Percentiles rank a stretch among this genome's conserved stretches.
phyloP scores from a whole-genome alignment of 305 asterid species.

The Striga hermonthica region DNA sequence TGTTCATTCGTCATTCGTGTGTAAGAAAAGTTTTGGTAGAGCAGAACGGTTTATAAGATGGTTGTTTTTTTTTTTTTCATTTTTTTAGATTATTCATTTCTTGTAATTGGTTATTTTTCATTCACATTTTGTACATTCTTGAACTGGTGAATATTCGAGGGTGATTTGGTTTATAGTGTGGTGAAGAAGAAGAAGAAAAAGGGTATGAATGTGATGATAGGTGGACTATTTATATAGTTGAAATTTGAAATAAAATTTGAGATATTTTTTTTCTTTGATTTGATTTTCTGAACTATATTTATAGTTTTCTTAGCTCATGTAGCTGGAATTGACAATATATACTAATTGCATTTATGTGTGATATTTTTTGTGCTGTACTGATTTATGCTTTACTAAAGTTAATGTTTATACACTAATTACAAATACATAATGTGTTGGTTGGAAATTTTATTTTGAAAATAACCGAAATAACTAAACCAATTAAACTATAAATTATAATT shows the following conservation, averaged over 20 bases:
- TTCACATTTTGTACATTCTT: conserved; percentile 63
- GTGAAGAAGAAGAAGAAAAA: conserved; percentile 6
- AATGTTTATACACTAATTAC: no score
- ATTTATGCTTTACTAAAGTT: no score
- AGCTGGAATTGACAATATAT: no score
- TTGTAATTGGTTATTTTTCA: conserved; percentile 36
- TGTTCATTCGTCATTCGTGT: conserved; percentile 45
- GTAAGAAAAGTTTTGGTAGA: conserved; percentile 98
- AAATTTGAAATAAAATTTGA: conserved; percentile 41
- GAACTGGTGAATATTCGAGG: conserved; percentile 40
- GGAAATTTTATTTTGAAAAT: no score
- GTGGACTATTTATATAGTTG: conserved; percentile 29
- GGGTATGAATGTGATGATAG: conserved; percentile 25
- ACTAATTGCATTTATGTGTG: no score
- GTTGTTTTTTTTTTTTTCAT: conserved; percentile 35
- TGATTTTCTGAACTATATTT: no score
- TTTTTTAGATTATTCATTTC: conserved; percentile 26
- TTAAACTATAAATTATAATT: no score
- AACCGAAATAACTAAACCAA: no score
- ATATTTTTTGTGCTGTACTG: no score
- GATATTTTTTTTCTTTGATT: not conserved
- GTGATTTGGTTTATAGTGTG: conserved; percentile 34
- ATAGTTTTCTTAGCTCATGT: no score
- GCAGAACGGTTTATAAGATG: conserved; percentile 40
- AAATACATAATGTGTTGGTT: no score